Percentiles rank a stretch among this genome's conserved stretches.
Evolutionary conservation across 179 eudicot genomes (phyloP).

Genomic region (Spinacia oleracea): DNA sequence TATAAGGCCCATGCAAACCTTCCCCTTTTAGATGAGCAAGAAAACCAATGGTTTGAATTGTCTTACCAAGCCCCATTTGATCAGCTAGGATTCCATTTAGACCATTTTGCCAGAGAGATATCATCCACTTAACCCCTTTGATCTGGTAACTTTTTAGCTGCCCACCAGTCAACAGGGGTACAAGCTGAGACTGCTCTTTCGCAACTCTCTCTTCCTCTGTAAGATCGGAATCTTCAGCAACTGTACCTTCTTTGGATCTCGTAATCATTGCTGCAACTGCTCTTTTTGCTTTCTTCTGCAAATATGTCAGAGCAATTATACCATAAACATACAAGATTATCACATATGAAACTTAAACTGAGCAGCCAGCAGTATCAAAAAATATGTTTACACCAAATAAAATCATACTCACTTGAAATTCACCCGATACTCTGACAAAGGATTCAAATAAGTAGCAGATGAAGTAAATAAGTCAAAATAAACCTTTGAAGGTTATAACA

Average conservation of each 20-base stretch:
- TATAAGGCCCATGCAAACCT: slow-evolving; percentile 92
- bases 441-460: background rate
- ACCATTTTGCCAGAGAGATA: slow-evolving; percentile 97
- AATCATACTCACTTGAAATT: background rate
- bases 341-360: background rate
- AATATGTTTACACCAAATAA: too few species aligned
- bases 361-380: background rate
- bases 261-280: slow-evolving; percentile 98
- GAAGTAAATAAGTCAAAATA: background rate
- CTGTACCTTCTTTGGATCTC: slow-evolving; percentile 64
- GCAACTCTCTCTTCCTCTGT: slow-evolving; percentile 66
- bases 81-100: slow-evolving; percentile 97
- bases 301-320: background rate
- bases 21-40: slow-evolving; percentile 92
- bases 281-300: slow-evolving; percentile 87
- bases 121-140: slow-evolving; percentile 97
- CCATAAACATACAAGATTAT: slow-evolving; percentile 10
- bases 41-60: slow-evolving; percentile 93
- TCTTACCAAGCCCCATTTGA: slow-evolving; percentile 99
- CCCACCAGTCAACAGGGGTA: slow-evolving; percentile 94
- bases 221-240: slow-evolving; percentile 61
- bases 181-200: slow-evolving; percentile 87
- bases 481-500: too few species aligned
- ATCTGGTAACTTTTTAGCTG: slow-evolving; percentile 80
- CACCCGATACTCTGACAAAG: background rate